Conservation (phyloP, 2,329 filamentous ascomycete species). For the Scedosporium minutisporum region DNA sequence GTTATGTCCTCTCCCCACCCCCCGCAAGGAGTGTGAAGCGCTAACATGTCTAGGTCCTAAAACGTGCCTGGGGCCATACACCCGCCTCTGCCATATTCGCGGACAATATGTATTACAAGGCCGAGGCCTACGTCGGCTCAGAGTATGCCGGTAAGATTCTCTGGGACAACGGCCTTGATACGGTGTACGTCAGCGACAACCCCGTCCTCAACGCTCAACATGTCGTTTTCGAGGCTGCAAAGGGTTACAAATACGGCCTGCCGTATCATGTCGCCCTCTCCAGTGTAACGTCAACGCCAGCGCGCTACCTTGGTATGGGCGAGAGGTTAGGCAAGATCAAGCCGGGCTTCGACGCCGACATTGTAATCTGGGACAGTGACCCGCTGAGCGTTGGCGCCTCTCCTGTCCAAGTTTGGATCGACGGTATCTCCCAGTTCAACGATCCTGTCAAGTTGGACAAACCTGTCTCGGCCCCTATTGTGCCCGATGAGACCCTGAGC, state of each 20-base stretch:
- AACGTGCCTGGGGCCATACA: slow-evolving; percentile 43
- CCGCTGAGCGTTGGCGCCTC: slow-evolving; percentile 50
- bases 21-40: slow-evolving; percentile 7
- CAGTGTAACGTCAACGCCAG: slow-evolving; percentile 48
- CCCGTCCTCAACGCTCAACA: slow-evolving; percentile 62
- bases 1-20: background rate
- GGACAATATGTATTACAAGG: slow-evolving; percentile 65
- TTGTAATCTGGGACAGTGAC: slow-evolving; percentile 55
- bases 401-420: slow-evolving; percentile 55
- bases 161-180: slow-evolving; percentile 53
- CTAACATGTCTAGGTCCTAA: slow-evolving; percentile 32
- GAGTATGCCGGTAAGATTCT: slow-evolving; percentile 58
- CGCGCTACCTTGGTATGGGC: slow-evolving; percentile 46
- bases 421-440: slow-evolving; percentile 48
- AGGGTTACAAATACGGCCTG: slow-evolving; percentile 49
- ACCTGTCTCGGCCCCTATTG: slow-evolving; percentile 27
- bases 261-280: slow-evolving; percentile 51
- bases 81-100: slow-evolving; percentile 57
- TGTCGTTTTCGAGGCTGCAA: slow-evolving; percentile 55
- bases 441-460: slow-evolving; percentile 45
- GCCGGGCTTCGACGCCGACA: slow-evolving; percentile 50
- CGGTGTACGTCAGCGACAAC: slow-evolving; percentile 62
- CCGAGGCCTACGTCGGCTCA: slow-evolving; percentile 54
- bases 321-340: slow-evolving; percentile 52
- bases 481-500: slow-evolving; percentile 29